Conservation (phyloP, 768 basidiomycete genomes). For the Termitomyces sp. region DNA sequence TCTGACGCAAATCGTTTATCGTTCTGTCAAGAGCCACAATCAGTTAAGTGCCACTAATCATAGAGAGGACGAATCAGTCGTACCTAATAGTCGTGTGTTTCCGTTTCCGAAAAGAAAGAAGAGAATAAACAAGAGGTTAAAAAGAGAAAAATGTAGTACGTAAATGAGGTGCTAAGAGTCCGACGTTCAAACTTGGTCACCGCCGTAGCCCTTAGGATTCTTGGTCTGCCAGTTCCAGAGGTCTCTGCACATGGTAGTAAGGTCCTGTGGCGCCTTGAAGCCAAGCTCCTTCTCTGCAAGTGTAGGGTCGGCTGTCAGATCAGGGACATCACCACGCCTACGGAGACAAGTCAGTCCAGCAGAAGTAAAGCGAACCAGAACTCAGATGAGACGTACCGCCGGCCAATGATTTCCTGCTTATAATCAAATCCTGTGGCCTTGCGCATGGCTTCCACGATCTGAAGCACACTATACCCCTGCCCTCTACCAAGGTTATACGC, state of each 20-base stretch:
- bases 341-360: slow-evolving; percentile 7
- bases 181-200: slow-evolving; percentile 1
- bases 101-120: background rate
- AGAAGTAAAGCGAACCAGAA: background rate
- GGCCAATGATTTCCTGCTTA: slow-evolving; percentile 85
- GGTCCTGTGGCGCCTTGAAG: slow-evolving; percentile 77
- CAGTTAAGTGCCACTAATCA: background rate
- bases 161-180: background rate
- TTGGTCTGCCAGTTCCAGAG: slow-evolving; percentile 99
- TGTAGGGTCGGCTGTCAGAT: slow-evolving; percentile 90
- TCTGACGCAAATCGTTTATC: background rate
- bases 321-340: slow-evolving; percentile 93
- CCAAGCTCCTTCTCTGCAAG: slow-evolving; percentile 92
- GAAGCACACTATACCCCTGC: slow-evolving; percentile 85
- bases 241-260: slow-evolving; percentile 94
- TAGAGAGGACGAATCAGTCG: background rate
- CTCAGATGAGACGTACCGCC: slow-evolving; percentile 59
- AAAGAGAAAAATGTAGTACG: background rate
- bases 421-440: slow-evolving; percentile 87
- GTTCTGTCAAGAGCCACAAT: background rate
- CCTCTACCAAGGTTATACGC: slow-evolving; percentile 98
- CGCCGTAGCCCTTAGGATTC: slow-evolving; percentile 74
- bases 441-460: slow-evolving; percentile 94
- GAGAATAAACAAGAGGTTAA: background rate
- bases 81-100: background rate